Evolutionary conservation across 805 yeast genomes (phyloP).

Genomic region (Komagataella phaffii): DNA sequence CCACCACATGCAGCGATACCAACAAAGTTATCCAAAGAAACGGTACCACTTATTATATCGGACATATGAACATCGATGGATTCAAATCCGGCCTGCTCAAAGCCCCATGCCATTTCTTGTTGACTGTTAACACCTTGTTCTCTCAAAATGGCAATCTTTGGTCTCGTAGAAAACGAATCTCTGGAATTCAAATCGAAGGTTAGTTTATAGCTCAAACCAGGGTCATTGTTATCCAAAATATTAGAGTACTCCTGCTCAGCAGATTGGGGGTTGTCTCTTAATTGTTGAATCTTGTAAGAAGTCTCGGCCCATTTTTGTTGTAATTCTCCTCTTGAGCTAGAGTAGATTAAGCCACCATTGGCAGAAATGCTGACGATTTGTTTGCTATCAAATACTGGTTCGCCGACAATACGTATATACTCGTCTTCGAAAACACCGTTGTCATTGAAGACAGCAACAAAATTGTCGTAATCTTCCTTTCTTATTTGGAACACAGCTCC

Average conservation of each 20-base stretch:
- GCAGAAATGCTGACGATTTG: conserved; percentile 31
- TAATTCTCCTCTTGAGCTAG: conserved; percentile 49
- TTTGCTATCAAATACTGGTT: conserved; percentile 39
- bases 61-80: conserved; percentile 96
- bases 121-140: conserved; percentile 99
- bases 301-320: conserved; percentile 83
- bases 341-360: conserved; percentile 32
- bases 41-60: conserved; percentile 66
- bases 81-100: conserved; percentile 88
- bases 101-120: conserved; percentile 96
- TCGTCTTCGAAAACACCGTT: conserved; percentile 43
- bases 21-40: conserved; percentile 63
- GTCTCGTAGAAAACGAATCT: conserved; percentile 29
- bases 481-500: conserved; percentile 92
- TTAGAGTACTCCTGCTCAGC: conserved; percentile 77
- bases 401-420: conserved; percentile 52
- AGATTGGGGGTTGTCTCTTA: conserved; percentile 88
- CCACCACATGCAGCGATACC: conserved; percentile 99
- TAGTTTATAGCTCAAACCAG: conserved; percentile 77
- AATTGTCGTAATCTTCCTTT: conserved; percentile 34
- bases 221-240: conserved; percentile 71
- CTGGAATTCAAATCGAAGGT: conserved; percentile 44
- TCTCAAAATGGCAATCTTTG: conserved; percentile 90
- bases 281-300: conserved; percentile 76
- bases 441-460: conserved; percentile 38